Base-by-base conservation (phyloP, 2,329 filamentous ascomycete genomes). In the Didymella pinodella region DNA sequence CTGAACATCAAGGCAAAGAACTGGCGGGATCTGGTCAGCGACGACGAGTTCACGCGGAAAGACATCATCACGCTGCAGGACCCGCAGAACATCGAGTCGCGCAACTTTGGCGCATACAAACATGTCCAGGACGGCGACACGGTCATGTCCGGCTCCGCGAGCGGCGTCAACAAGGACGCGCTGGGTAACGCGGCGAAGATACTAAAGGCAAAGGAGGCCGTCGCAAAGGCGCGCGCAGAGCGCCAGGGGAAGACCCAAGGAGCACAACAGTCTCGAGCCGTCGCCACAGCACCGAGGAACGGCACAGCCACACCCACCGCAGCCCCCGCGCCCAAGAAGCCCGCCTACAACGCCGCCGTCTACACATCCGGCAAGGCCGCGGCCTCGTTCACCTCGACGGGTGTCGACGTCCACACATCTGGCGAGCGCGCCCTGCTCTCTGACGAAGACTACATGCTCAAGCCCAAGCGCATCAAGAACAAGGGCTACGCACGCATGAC, bases 21-120 rank as follows among this genome's bases (percentile, higher is more conserved):
- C 81, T 99, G 95, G 95, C 86, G 84, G 65, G 95, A 99, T 78
- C 80, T 99, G 43, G 85, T 98, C 8, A 92, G 90, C 70, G 94
- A 99, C 68, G 85, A 88, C 62, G 90, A 93, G 59, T 99, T 99
- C 71, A 86, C 86, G 29, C 86, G 95, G 62, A 91, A 91, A 68
- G 95, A 99, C 77, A 94, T 99, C 61, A 96, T 99, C 72, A 97
- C 93, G 0, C 81, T 99, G 10, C 96, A 99, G 75, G 95, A 99
- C 75, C 95, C 95, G 11, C 93, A 97, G 74, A 97, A 97, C 75
- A 83, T 95, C 20, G 88, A 90, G 55, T 87, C 88, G 54, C 83
- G 94, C 65, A 91, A 98, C 75, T 83, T 97, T 62, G 93, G 89
- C 77, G 87, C 89, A 45, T 99, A 97, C 83, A 93, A 95, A 74